phyloP scores from a whole-genome alignment of 2,329 filamentous ascomycete genomes.

The Sclerotiophoma versabilis region DNA sequence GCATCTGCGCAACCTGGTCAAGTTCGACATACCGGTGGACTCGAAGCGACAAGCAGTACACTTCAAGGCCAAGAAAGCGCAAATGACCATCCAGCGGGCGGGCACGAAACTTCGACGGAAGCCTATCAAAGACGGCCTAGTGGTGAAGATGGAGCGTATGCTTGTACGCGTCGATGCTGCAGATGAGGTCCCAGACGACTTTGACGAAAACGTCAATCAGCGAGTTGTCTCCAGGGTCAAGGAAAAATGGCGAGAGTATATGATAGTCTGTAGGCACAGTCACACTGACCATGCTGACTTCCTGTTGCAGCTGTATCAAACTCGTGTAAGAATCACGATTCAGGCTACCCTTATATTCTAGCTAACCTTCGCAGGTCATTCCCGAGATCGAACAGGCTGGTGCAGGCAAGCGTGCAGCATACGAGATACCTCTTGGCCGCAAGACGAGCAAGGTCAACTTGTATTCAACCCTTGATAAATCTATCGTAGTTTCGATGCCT shows the following conservation, averaged over 20 bases:
- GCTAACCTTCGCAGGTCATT: constrained; percentile 56
- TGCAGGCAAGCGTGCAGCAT: constrained; percentile 62
- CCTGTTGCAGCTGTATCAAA: constrained; percentile 67
- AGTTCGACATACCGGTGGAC: constrained; percentile 53
- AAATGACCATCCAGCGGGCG: constrained; percentile 47
- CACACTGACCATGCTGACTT: constrained; percentile 63
- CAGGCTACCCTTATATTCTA: neutral
- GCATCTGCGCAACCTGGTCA: constrained; percentile 48
- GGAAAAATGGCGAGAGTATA: constrained; percentile 72
- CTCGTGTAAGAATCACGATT: constrained; percentile 52
- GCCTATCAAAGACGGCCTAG: constrained; percentile 62
- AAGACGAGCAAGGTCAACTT: constrained; percentile 66
- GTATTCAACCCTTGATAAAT: constrained; percentile 72
- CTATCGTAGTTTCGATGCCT: constrained; percentile 68
- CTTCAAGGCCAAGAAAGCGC: constrained; percentile 49
- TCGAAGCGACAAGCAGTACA: constrained; percentile 48
- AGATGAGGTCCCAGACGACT: constrained; percentile 64
- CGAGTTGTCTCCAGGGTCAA: constrained; percentile 64
- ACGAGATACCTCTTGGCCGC: constrained; percentile 63
- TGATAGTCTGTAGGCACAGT: constrained; percentile 66
- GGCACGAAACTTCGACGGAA: constrained; percentile 48
- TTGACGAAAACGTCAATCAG: constrained; percentile 68
- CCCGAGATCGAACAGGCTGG: constrained; percentile 63
- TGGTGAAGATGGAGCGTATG: constrained; percentile 74
- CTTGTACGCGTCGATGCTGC: constrained; percentile 66